Percentiles rank a stretch among this genome's conserved stretches.
Evolutionary conservation across 352 stramenopile species (phyloP).

Genomic region (Blastocystis sp.): DNA sequence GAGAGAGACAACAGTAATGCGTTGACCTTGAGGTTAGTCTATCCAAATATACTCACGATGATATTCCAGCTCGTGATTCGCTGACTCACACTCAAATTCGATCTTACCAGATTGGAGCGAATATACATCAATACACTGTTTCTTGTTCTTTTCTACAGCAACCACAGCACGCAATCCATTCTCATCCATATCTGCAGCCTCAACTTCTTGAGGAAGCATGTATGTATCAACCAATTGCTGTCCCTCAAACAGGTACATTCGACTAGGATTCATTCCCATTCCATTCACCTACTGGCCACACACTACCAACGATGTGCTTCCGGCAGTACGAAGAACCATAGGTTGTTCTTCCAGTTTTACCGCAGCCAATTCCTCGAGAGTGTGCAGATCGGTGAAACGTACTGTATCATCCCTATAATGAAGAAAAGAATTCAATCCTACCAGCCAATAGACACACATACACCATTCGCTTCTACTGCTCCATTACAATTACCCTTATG

Average conservation of each 20-base stretch:
- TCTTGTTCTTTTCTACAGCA: conserved; percentile 42
- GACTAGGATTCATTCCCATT: not conserved
- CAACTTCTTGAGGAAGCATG: conserved; percentile 66
- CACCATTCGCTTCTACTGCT: conserved; percentile 69
- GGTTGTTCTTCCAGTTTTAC: conserved; percentile 67
- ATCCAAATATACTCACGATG: not conserved
- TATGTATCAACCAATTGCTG: conserved; percentile 73
- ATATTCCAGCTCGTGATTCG: conserved; percentile 53
- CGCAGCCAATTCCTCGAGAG: conserved; percentile 72
- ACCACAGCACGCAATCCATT: conserved; percentile 10
- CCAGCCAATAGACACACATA: conserved; percentile 76
- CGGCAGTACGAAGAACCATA: conserved; percentile 68
- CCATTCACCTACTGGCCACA: not conserved
- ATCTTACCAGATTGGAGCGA: not conserved
- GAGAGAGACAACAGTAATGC: conserved; percentile 74
- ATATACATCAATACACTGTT: conserved; percentile 46
- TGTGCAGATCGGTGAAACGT: conserved; percentile 69
- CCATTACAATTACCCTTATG: conserved; percentile 76
- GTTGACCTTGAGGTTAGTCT: not conserved
- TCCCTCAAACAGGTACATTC: conserved; percentile 73
- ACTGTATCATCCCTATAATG: conserved; percentile 68
- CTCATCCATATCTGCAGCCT: conserved; percentile 21
- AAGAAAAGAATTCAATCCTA: conserved; percentile 69
- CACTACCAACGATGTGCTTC: conserved; percentile 74
- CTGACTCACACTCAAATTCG: not conserved